phyloP scores from a whole-genome alignment of 148 eudicot species.

The Vaccinium darrowii region DNA sequence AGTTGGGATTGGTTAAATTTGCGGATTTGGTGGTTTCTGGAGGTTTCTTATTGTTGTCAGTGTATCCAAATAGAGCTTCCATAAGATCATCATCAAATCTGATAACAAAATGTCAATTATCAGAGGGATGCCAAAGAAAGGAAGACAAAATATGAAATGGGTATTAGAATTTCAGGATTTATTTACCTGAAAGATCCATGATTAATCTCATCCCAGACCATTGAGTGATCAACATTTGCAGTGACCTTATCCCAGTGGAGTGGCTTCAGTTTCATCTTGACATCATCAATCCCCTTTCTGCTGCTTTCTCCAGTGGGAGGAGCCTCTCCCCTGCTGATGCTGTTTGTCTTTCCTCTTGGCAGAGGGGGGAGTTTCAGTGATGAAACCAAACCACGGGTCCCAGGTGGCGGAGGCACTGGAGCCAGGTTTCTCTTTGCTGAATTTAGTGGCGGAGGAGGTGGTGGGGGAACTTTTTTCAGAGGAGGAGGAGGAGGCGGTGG shows the following conservation, averaged over 20 bases:
- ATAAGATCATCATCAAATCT: conserved; percentile 54
- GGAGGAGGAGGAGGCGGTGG: conserved; percentile 24
- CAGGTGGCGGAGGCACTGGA: conserved; percentile 29
- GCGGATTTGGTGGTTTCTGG: conserved; percentile 19
- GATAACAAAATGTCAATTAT: background rate
- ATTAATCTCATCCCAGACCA: conserved; percentile 47
- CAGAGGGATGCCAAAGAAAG: background rate
- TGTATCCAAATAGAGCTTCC: conserved; percentile 47
- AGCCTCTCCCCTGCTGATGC: conserved; percentile 9
- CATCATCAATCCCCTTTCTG: conserved; percentile 13
- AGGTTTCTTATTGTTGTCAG: conserved; percentile 17
- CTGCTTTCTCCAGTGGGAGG: conserved; percentile 16
- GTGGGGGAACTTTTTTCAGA: conserved; percentile 18
- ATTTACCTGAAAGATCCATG: conserved; percentile 43
- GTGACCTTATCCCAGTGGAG: conserved; percentile 49
- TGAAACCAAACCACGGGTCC: conserved; percentile 14
- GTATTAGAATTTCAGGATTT: background rate
- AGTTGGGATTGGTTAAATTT: conserved; percentile 18
- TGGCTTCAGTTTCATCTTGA: conserved; percentile 39
- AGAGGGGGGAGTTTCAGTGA: conserved; percentile 29
- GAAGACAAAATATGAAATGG: background rate
- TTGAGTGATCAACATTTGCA: conserved; percentile 43
- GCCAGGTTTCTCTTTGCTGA: conserved; percentile 16
- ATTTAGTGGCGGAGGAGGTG: conserved; percentile 24
- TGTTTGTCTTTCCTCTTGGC: conserved; percentile 20